A percentile compares a stretch with the other conserved stretches of the same genome.
Evolutionary conservation across 2,329 filamentous ascomycete genomes (phyloP).

Genomic region (Myriangium duriaei): DNA sequence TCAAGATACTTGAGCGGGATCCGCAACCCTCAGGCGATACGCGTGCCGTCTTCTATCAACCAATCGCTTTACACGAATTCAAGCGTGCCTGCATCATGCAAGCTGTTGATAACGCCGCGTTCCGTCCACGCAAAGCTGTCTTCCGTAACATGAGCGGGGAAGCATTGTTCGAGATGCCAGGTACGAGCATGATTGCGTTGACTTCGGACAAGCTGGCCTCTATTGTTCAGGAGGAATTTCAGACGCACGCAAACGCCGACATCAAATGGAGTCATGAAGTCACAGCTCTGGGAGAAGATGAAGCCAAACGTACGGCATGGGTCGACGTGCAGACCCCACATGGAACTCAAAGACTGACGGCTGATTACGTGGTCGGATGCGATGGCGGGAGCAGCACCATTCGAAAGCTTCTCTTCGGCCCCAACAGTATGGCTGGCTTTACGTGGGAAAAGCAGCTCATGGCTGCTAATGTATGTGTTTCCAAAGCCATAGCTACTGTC

Average conservation of each 20-base stretch:
- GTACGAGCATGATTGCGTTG: conserved; percentile 28
- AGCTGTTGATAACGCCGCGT: background rate
- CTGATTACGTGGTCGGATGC: conserved; percentile 45
- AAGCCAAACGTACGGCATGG: conserved; percentile 17
- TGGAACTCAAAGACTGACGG: conserved; percentile 19
- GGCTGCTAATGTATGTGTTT: conserved; percentile 19
- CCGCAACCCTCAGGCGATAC: background rate
- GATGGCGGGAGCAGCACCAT: conserved; percentile 42
- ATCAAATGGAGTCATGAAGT: conserved; percentile 16
- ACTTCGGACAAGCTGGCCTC: conserved; percentile 32
- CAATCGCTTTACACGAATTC: background rate
- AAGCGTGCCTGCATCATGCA: background rate
- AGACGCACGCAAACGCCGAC: conserved; percentile 16
- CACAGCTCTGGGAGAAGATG: conserved; percentile 15
- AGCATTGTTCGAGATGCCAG: background rate
- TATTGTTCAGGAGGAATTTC: conserved; percentile 29
- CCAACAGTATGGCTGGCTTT: conserved; percentile 13
- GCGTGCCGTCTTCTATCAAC: background rate
- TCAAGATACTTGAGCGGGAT: conserved; percentile 23
- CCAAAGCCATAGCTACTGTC: background rate
- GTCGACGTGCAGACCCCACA: conserved; percentile 15
- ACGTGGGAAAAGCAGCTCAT: conserved; percentile 18
- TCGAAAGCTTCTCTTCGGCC: conserved; percentile 23
- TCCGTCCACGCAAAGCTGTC: background rate
- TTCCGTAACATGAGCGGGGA: background rate